Evolutionary conservation across 352 stramenopile genomes (phyloP).

Genomic region (Phytophthora meadii): DNA sequence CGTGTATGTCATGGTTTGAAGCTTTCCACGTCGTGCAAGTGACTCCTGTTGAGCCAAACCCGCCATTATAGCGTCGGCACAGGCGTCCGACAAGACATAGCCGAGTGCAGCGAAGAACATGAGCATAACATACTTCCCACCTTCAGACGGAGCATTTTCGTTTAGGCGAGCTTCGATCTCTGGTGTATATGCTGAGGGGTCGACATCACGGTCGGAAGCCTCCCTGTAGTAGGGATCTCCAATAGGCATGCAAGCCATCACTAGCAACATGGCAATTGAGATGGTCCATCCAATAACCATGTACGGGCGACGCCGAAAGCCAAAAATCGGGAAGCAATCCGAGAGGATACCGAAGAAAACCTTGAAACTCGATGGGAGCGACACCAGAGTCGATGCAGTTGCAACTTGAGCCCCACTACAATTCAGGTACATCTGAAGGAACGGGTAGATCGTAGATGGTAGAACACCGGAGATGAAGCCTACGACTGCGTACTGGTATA

Average conservation of each 20-base stretch:
- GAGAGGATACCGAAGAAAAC: constrained; percentile 67
- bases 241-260: constrained; percentile 49
- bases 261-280: constrained; percentile 44
- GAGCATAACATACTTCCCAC: constrained; percentile 47
- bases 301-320: constrained; percentile 56
- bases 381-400: constrained; percentile 44
- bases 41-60: constrained; percentile 62
- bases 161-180: constrained; percentile 45
- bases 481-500: constrained; percentile 52
- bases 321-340: constrained; percentile 61
- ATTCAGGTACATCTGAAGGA: constrained; percentile 57
- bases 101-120: constrained; percentile 55
- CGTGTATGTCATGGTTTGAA: constrained; percentile 57
- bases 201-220: constrained; percentile 31
- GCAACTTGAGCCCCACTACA: constrained; percentile 44
- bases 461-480: constrained; percentile 49
- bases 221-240: constrained; percentile 54
- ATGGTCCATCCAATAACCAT: constrained; percentile 66
- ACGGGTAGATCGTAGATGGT: constrained; percentile 44
- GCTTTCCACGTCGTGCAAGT: constrained; percentile 46
- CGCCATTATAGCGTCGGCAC: constrained; percentile 59
- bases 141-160: constrained; percentile 38
- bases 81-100: constrained; percentile 56
- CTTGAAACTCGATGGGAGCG: constrained; percentile 61
- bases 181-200: constrained; percentile 35